Evolutionary conservation across 495 filamentous ascomycete species (phyloP).

Genomic region (Rostrohypoxylon terebratum): DNA sequence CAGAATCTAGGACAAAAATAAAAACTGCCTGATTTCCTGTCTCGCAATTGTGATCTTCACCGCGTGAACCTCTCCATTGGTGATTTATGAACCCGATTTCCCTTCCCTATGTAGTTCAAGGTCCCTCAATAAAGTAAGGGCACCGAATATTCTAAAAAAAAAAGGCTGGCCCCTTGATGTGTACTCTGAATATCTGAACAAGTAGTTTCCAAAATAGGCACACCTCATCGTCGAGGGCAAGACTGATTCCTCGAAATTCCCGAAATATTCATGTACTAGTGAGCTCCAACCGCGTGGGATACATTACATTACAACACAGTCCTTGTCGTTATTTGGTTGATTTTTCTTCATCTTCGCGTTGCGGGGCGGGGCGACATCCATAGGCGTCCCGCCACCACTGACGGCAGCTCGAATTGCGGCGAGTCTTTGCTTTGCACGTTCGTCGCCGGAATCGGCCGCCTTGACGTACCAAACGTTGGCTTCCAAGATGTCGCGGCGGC

Average conservation of each 20-base stretch:
- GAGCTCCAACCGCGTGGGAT: slow-evolving; percentile 22
- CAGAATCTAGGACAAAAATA: slow-evolving; percentile 42
- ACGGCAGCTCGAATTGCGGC: slow-evolving; percentile 88
- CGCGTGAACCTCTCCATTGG: slow-evolving; percentile 12
- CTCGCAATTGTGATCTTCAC: slow-evolving; percentile 17
- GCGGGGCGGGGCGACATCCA: slow-evolving; percentile 62
- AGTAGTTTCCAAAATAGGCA: slow-evolving; percentile 37
- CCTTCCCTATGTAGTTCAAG: slow-evolving; percentile 10
- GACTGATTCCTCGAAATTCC: not conserved
- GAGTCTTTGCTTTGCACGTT: slow-evolving; percentile 85
- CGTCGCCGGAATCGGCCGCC: slow-evolving; percentile 92
- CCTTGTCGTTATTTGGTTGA: slow-evolving; percentile 63
- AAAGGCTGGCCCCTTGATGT: slow-evolving; percentile 4
- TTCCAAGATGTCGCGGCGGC: slow-evolving; percentile 89
- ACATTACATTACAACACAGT: slow-evolving; percentile 70
- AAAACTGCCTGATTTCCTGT: slow-evolving; percentile 28
- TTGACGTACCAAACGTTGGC: slow-evolving; percentile 99
- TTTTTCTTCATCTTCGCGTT: slow-evolving; percentile 64
- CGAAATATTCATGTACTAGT: not conserved
- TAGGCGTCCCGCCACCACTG: slow-evolving; percentile 75
- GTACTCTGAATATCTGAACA: slow-evolving; percentile 33
- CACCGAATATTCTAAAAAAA: slow-evolving; percentile 43
- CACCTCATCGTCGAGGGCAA: slow-evolving; percentile 14
- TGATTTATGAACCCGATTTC: slow-evolving; percentile 11
- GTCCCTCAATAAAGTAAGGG: slow-evolving; percentile 7